A percentile compares a stretch with the other conserved stretches of the same genome.
Conservation (phyloP, 2,329 filamentous ascomycete species). For the Emmonsiellopsis sp. region DNA sequence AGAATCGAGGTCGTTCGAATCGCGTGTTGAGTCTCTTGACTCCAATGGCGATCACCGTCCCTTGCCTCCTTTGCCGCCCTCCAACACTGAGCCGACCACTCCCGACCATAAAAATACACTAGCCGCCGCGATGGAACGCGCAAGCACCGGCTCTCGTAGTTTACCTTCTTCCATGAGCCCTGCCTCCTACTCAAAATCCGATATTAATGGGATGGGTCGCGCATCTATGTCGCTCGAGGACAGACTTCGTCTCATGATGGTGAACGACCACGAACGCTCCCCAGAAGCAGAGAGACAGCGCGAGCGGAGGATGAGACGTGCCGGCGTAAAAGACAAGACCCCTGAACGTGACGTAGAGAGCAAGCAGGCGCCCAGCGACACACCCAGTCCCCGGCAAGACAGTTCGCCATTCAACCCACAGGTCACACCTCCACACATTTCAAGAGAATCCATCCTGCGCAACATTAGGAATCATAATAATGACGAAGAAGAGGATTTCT, state of each 20-base stretch:
- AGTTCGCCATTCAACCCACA: conserved; percentile 50
- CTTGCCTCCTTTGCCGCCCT: conserved; percentile 69
- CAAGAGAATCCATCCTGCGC: conserved; percentile 83
- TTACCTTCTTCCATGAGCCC: conserved; percentile 64
- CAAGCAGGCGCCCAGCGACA: conserved; percentile 21
- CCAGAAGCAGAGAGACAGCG: conserved; percentile 56
- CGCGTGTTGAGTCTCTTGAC: conserved; percentile 61
- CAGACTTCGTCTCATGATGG: conserved; percentile 78
- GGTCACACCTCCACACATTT: conserved; percentile 65
- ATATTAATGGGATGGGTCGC: conserved; percentile 66
- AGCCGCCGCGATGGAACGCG: conserved; percentile 62
- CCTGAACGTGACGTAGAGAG: conserved; percentile 28
- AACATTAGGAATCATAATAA: conserved; percentile 65
- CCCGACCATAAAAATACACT: conserved; percentile 48
- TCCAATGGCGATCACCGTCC: conserved; percentile 77
- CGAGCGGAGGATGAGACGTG: conserved; percentile 59
- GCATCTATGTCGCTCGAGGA: conserved; percentile 78
- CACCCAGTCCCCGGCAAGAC: conserved; percentile 34
- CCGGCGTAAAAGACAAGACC: conserved; percentile 28
- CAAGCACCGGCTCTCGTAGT: conserved; percentile 55
- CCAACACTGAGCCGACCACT: conserved; percentile 18
- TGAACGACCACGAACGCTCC: conserved; percentile 55
- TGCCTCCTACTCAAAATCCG: conserved; percentile 60
- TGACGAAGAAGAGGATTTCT: conserved; percentile 40
- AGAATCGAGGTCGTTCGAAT: conserved; percentile 29